These are phyloP conservation scores for Vachellia collinsii DNA, from an alignment of 306 rosid genomes.

Conservation along the genomic window DNA sequence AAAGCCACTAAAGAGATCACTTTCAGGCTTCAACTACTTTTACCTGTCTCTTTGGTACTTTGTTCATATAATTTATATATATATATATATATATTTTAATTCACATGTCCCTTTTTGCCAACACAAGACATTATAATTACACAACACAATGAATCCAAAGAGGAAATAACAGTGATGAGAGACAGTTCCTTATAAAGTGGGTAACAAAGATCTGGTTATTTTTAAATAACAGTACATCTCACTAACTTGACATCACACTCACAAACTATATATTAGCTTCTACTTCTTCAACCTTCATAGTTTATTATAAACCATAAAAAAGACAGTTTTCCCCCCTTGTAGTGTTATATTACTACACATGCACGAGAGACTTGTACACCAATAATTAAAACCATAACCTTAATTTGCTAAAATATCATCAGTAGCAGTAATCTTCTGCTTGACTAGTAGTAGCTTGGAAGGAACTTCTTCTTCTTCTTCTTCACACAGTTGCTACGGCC, in stretches of 20 bases:
- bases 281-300: not conserved
- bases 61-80: not conserved
- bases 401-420: not conserved
- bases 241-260: slow-evolving; percentile 41
- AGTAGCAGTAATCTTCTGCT: not conserved
- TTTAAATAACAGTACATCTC: slow-evolving; percentile 29
- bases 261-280: slow-evolving; percentile 22
- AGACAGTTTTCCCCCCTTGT: slow-evolving; percentile 5
- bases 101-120: not conserved
- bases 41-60: slow-evolving; percentile 10
- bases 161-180: slow-evolving; percentile 38
- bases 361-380: slow-evolving; percentile 19
- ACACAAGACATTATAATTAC: slow-evolving; percentile 23
- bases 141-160: slow-evolving; percentile 35
- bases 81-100: not conserved
- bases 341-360: slow-evolving; percentile 19
- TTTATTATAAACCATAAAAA: slow-evolving; percentile 26
- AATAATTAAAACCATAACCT: not conserved
- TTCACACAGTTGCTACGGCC: slow-evolving; percentile 63
- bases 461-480: too few relatives aligned
- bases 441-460: not conserved
- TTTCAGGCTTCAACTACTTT: not conserved
- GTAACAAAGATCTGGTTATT: slow-evolving; percentile 31
- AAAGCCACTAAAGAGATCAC: not conserved
- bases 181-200: slow-evolving; percentile 29